Evolutionary conservation across 768 basidiomycete species (phyloP).

Genomic region (Lentinula sp.): DNA sequence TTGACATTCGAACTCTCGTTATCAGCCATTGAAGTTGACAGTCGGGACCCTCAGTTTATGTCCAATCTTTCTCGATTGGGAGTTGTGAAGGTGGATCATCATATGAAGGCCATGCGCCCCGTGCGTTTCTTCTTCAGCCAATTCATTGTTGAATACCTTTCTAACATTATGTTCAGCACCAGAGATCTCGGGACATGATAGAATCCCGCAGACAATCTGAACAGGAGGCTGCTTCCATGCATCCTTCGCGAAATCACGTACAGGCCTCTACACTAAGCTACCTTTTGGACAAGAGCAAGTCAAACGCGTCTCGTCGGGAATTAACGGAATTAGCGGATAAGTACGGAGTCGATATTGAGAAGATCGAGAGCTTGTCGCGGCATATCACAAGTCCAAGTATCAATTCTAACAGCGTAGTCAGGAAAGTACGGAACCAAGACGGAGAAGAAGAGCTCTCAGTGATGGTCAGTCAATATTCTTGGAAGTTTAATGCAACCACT

Average conservation of each 20-base stretch:
- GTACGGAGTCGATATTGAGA: conserved; percentile 49
- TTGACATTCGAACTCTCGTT: neutral
- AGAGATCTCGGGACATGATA: conserved; percentile 36
- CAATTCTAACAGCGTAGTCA: conserved; percentile 35
- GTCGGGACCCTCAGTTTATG: conserved; percentile 67
- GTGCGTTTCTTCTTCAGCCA: conserved; percentile 22
- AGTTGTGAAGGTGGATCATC: conserved; percentile 65
- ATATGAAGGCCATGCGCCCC: conserved; percentile 41
- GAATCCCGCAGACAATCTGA: conserved; percentile 52
- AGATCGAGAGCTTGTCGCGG: conserved; percentile 45
- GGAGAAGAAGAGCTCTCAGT: conserved; percentile 50
- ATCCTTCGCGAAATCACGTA: conserved; percentile 45
- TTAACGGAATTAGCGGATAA: conserved; percentile 44
- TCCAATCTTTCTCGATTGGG: conserved; percentile 61
- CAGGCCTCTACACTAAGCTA: conserved; percentile 45
- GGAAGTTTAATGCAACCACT: no score
- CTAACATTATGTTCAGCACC: conserved; percentile 12
- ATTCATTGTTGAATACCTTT: neutral
- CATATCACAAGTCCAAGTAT: conserved; percentile 65
- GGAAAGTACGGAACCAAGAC: conserved; percentile 36
- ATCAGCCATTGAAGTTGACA: conserved; percentile 56
- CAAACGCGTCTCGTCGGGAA: conserved; percentile 29
- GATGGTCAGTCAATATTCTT: conserved; percentile 32
- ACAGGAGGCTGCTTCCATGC: conserved; percentile 37
- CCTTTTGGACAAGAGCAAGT: conserved; percentile 62